These are phyloP conservation scores for Phalaenopsis equestris DNA, from an alignment of 106 monocot species.

Conservation along the genomic window DNA sequence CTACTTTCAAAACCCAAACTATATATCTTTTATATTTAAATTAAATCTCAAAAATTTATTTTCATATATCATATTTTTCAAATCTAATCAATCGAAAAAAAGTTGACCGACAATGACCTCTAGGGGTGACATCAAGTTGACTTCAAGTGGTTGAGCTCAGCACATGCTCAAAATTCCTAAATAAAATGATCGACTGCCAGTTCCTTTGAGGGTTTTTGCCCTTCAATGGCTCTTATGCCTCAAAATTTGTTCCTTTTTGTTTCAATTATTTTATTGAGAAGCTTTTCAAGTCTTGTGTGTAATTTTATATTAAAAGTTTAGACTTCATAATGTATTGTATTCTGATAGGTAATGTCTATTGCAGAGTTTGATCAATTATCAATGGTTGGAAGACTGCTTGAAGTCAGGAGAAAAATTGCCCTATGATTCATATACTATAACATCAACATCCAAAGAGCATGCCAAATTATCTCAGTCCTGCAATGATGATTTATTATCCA, in stretches of 20 bases:
- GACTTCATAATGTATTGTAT: not conserved
- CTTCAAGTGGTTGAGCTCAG: no score
- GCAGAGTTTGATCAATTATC: constrained; percentile 53
- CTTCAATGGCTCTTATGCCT: not conserved
- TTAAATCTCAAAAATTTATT: no score
- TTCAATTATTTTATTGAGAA: not conserved
- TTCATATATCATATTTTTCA: no score
- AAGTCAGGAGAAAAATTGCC: constrained; percentile 55
- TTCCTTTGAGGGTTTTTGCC: not conserved
- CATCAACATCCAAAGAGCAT: constrained; percentile 14
- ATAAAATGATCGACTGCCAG: not conserved
- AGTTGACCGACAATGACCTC: no score
- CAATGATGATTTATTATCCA: constrained; percentile 3
- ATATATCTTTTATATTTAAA: no score
- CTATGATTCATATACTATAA: constrained; percentile 38
- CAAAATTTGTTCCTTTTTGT: not conserved
- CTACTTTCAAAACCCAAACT: no score
- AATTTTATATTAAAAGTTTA: not conserved
- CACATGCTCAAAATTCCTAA: not conserved
- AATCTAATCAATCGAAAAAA: no score
- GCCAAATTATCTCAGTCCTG: constrained; percentile 9
- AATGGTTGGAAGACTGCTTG: constrained; percentile 78
- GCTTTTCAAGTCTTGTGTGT: not conserved
- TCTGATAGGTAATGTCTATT: not conserved
- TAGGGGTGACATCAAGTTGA: no score